Base-by-base conservation (phyloP, 192 early-diverging fungal genomes). In the Diversispora eburnea region DNA sequence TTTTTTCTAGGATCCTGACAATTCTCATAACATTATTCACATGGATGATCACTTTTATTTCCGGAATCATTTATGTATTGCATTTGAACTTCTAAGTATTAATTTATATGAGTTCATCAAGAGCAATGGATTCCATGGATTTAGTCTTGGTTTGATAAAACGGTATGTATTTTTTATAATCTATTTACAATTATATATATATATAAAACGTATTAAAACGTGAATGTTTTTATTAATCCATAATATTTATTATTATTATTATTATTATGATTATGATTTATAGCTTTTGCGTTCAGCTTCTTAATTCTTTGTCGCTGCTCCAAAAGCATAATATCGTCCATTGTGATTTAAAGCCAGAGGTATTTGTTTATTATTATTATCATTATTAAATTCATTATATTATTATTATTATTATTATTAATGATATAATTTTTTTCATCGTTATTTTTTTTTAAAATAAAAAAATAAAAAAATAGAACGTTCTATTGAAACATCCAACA, bases 81-180 rank as follows among this genome's bases (percentile, higher is more conserved):
- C 91, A 3, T 94, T 92, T 78, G 97, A 99, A 79, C 87, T 95
- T 60, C 86, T 99, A 48, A 93, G 92, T 54, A 91, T 94, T 70
- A 99, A 99, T 67, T 81, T 99, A 69, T 99, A 99, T 81, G 97
- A 99, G 75, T 97, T 94, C 84, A 88, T 99, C 63, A 96, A 96
- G 83, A 91, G 88, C 25, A 92, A 95, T 75, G 86, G 91, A 67
- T 99, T 98, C 81, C 83, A 91, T 43, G 97, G 97, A 10, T 94
- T 93, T 52, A 88, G 89, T 78, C 75, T 93, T 62, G 87, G 88
- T 4, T 86, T 93, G 8, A 88, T 93, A 48, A 83, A 83, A 76
- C 77, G 83, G 86, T 91, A 81, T 54, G 54, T 20, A 8, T 41
- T 12, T 33, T 9, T 7, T 42, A 52, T 12, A 15, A 49, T 22